Conservation (phyloP, 192 early-diverging fungal species). For the Dissophora globulifera region DNA sequence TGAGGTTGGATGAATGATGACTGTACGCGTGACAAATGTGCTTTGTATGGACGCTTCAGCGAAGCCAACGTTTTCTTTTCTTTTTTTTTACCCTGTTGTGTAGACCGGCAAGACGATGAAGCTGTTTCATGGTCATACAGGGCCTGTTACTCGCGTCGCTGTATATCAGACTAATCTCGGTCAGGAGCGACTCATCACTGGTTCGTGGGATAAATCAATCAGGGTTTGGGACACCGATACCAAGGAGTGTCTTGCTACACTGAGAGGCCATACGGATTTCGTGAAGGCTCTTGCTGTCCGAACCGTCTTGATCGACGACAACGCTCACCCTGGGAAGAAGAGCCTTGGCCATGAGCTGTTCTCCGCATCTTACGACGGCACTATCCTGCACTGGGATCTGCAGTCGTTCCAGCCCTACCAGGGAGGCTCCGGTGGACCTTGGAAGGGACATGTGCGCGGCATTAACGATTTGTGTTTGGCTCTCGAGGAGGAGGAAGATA, state of each 20-base stretch:
- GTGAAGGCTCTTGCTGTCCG: constrained; percentile 78
- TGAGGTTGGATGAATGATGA: constrained; percentile 53
- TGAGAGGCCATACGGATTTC: constrained; percentile 88
- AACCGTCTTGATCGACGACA: constrained; percentile 9
- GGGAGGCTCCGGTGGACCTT: constrained; percentile 35
- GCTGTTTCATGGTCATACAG: constrained; percentile 71
- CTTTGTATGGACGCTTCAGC: no score
- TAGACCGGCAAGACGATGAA: constrained; percentile 65
- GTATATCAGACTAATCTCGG: constrained; percentile 59
- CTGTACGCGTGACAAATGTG: no score
- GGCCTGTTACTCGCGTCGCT: constrained; percentile 76
- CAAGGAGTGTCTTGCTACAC: constrained; percentile 70
- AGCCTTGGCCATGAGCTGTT: constrained; percentile 60
- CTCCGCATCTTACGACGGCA: constrained; percentile 85
- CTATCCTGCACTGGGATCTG: constrained; percentile 82
- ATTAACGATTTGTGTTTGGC: constrained; percentile 48
- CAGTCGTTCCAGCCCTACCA: constrained; percentile 60
- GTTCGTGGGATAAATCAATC: constrained; percentile 95
- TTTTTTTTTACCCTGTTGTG: background rate
- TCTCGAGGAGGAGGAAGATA: constrained; percentile 34
- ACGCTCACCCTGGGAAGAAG: constrained; percentile 4
- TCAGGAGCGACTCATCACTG: constrained; percentile 77
- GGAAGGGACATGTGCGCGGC: constrained; percentile 44
- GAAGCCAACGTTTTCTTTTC: background rate
- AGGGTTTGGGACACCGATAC: constrained; percentile 85